phyloP scores from a whole-genome alignment of 2,329 filamentous ascomycete genomes.

The Aspergillus quadricinctus region DNA sequence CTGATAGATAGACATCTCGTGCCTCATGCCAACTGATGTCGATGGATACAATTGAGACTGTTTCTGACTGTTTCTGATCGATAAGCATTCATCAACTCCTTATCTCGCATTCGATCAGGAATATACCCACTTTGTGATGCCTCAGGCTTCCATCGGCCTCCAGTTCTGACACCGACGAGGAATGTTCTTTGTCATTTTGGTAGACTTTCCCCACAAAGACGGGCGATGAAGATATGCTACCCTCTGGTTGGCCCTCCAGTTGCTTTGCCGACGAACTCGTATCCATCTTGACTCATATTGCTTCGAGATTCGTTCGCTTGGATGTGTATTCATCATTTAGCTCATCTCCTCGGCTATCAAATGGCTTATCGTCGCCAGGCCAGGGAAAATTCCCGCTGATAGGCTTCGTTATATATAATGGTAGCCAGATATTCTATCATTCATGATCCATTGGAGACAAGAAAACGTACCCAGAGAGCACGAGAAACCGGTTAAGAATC shows the following conservation, averaged over 20 bases:
- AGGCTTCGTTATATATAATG: not conserved
- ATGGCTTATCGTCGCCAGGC: not conserved
- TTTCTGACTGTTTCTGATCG: not conserved
- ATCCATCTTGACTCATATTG: not conserved
- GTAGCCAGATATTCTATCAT: not conserved
- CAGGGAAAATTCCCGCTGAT: not conserved
- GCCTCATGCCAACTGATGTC: too few species aligned
- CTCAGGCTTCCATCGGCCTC: not conserved
- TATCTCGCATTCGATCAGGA: not conserved
- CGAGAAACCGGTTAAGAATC: too few species aligned
- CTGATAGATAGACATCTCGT: not conserved
- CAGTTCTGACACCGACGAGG: slow-evolving; percentile 7
- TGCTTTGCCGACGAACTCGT: not conserved
- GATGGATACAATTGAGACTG: not conserved
- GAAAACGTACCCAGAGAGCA: too few species aligned
- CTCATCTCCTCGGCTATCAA: slow-evolving; percentile 1
- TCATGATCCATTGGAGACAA: not conserved
- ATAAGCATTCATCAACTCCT: not conserved
- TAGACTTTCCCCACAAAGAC: slow-evolving; percentile 1
- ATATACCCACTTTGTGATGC: not conserved
- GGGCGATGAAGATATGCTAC: not conserved
- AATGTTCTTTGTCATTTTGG: not conserved
- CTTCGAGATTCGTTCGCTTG: not conserved
- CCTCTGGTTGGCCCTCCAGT: not conserved
- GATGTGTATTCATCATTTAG: not conserved